Base-by-base conservation (phyloP, 1,284 basidiomycete species). In the Singerocomus inundabilis region DNA sequence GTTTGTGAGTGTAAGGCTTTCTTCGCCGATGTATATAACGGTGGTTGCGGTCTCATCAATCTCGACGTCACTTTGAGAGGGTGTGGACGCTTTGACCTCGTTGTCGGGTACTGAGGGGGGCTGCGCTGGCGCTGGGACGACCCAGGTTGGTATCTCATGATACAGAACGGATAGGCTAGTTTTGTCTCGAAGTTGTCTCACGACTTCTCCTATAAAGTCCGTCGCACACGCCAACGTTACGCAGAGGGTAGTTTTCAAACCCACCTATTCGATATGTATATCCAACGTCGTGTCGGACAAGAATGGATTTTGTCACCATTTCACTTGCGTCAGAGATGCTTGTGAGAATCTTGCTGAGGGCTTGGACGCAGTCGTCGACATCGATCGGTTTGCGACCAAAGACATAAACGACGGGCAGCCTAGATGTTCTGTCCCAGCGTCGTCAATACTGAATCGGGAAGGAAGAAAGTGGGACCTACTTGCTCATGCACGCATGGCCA, bases 401-500 rank as follows among this genome's bases (percentile, higher is more conserved):
- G 11, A 94, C 80, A 61, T 92, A 94, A n/a, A 92, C 77, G 2
- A 91, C 87, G 0, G 92, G 91, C 0, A 95, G 68, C 10, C 89
- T 80, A 8, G 86, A 88, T 6, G 88, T 88, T 57, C 88, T 91
- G 51, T 31, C 24, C 26, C 29, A 31, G 6, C 11, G 24, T 44
- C 32, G 38, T 62, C 40, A 40, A 39, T 8, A 11, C 7, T 1
- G 2, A 10, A 28, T 7, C 6, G 25, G 39, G 32, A 2, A n/a
- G 4, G 12, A 3, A 12, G 13, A 0, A 18, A 13, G 31, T 10
- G 29, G 29, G 36, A 74, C 88, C 53, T 56, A 91, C 90, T 83
- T 80, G 67, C 87, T 94, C 73, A 99, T 80, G 70, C 97, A 99
- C 0, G 96, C 94, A 72, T 98, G 92, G 1, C 97, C 96, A 63